These are phyloP conservation scores for Micromonas commoda DNA, from an alignment of 139 green algal genomes.

Conservation along the genomic window DNA sequence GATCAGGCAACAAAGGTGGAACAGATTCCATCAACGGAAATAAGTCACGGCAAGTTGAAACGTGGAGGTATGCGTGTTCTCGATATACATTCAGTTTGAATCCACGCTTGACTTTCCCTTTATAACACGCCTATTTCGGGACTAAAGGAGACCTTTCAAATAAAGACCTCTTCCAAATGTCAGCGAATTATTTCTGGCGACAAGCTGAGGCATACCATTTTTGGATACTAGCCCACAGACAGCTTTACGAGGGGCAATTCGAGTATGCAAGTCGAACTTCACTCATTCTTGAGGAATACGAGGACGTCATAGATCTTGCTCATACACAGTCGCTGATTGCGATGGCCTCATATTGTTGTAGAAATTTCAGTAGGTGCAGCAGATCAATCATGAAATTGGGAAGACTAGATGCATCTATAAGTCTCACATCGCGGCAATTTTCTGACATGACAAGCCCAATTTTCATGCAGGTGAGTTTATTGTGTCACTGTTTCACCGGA, in stretches of 20 bases:
- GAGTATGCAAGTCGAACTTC: background rate
- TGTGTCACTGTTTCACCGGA: too few relatives aligned
- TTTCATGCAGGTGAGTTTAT: background rate
- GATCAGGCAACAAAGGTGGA: too few relatives aligned
- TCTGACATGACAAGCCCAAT: background rate
- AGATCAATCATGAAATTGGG: background rate
- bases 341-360: background rate
- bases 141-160: background rate
- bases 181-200: background rate
- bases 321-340: background rate
- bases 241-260: background rate
- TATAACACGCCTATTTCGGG: background rate
- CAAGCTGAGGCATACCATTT: background rate
- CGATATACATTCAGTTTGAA: too few relatives aligned
- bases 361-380: background rate
- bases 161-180: too few relatives aligned
- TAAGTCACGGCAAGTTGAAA: too few relatives aligned
- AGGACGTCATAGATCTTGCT: background rate
- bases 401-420: background rate
- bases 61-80: too few relatives aligned
- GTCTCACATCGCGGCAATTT: background rate
- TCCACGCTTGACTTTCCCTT: background rate
- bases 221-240: background rate
- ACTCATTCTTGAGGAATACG: background rate
- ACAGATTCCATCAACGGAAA: too few relatives aligned